Evolutionary conservation across 2,329 filamentous ascomycete species (phyloP).

Genomic region (Cladobotryum protrusum): DNA sequence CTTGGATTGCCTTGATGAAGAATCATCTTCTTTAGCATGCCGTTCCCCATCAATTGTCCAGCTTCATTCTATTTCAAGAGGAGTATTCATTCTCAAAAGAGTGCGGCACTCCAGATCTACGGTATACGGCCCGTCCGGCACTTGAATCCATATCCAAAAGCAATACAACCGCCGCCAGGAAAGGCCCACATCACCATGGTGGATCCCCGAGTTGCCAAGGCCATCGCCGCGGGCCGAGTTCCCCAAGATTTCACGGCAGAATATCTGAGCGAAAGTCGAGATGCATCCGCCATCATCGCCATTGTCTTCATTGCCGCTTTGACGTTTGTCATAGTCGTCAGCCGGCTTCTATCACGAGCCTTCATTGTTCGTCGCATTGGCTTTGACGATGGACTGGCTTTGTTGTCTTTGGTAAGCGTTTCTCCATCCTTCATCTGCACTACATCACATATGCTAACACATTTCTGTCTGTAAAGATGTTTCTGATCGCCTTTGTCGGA

Average conservation of each 20-base stretch:
- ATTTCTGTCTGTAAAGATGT: conserved; percentile 17
- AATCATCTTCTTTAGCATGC: too few relatives aligned
- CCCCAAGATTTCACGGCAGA: conserved; percentile 27
- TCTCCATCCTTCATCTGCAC: background rate
- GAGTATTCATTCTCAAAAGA: too few relatives aligned
- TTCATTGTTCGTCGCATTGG: conserved; percentile 33
- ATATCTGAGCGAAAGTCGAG: conserved; percentile 31
- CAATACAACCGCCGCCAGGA: too few relatives aligned
- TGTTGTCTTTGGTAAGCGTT: conserved; percentile 28
- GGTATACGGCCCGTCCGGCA: too few relatives aligned
- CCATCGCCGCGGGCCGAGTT: conserved; percentile 30
- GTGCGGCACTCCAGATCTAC: too few relatives aligned
- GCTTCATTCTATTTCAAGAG: too few relatives aligned
- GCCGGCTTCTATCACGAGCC: conserved; percentile 28
- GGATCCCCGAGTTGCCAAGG: conserved; percentile 22
- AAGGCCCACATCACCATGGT: conserved; percentile 13
- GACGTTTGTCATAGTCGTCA: conserved; percentile 28
- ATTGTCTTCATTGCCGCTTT: conserved; percentile 33
- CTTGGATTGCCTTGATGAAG: too few relatives aligned
- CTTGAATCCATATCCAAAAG: too few relatives aligned
- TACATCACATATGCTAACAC: background rate
- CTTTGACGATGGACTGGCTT: conserved; percentile 32
- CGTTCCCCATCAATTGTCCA: too few relatives aligned
- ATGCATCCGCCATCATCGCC: conserved; percentile 31
- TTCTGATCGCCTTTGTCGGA: conserved; percentile 37